These are phyloP conservation scores for Strobilomyces dryophilus DNA, from an alignment of 768 basidiomycete genomes.

Conservation along the genomic window DNA sequence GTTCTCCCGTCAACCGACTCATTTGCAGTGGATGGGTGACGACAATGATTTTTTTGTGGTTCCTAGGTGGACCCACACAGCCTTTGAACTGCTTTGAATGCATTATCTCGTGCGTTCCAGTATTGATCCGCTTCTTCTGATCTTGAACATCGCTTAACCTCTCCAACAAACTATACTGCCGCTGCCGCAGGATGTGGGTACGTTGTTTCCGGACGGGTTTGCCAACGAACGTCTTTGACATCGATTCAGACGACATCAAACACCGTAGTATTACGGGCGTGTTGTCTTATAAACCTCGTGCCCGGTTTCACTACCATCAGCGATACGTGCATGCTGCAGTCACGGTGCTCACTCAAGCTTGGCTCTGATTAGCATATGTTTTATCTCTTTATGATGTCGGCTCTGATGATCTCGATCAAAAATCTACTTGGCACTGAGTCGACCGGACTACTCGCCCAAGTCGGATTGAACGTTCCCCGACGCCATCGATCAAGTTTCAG, in stretches of 20 bases:
- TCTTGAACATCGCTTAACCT: slow-evolving; percentile 1
- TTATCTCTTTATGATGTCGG: neutral
- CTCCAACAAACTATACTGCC: neutral
- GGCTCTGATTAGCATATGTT: neutral
- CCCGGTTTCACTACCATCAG: no score
- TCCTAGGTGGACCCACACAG: neutral
- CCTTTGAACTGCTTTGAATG: no score
- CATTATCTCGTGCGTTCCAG: neutral
- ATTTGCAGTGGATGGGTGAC: no score
- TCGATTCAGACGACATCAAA: no score
- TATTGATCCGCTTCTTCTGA: slow-evolving; percentile 2
- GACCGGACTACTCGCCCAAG: neutral
- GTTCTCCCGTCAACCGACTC: no score
- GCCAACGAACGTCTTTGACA: neutral
- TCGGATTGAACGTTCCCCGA: neutral
- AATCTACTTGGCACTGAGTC: neutral
- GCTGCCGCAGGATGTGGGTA: neutral
- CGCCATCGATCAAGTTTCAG: neutral
- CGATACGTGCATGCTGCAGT: neutral
- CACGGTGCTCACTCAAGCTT: neutral
- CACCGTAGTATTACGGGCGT: no score
- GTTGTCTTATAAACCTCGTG: no score
- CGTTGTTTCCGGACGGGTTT: neutral
- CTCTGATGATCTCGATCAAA: no score
- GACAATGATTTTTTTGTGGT: neutral